phyloP scores from a whole-genome alignment of 805 yeast species.

The Suhomyces vadensis region DNA sequence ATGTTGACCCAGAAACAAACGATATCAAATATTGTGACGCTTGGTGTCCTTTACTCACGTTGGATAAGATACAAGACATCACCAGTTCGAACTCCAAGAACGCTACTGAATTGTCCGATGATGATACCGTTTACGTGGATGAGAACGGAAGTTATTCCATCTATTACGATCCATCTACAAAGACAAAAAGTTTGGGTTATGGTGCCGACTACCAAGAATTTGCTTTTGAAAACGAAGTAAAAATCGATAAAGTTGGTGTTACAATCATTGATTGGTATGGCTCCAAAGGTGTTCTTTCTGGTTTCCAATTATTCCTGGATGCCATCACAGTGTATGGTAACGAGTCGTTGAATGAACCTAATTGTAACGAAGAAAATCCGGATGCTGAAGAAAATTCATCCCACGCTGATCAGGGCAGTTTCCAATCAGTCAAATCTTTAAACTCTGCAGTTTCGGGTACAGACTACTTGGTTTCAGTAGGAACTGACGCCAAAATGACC shows the following conservation, averaged over 20 bases:
- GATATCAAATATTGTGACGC: conserved; percentile 74
- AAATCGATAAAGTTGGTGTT: conserved; percentile 60
- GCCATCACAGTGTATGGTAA: conserved; percentile 70
- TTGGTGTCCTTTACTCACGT: conserved; percentile 71
- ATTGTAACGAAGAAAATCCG: conserved; percentile 46
- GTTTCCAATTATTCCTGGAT: conserved; percentile 68
- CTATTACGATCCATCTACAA: conserved; percentile 36
- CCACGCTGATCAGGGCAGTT: conserved; percentile 28
- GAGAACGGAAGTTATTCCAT: conserved; percentile 36
- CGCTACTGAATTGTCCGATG: conserved; percentile 19
- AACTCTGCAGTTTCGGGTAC: conserved; percentile 25
- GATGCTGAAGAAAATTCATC: conserved; percentile 26
- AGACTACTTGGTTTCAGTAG: conserved; percentile 34
- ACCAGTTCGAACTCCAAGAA: conserved; percentile 25
- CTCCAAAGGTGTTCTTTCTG: conserved; percentile 62
- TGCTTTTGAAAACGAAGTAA: conserved; percentile 69
- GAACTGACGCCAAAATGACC: conserved; percentile 33
- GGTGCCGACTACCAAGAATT: conserved; percentile 72
- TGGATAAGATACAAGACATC: conserved; percentile 32
- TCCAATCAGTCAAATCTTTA: conserved; percentile 26
- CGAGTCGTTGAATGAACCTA: conserved; percentile 65
- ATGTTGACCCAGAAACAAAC: conserved; percentile 71
- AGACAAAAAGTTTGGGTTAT: conserved; percentile 41
- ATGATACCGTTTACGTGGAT: conserved; percentile 33
- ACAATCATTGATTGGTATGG: conserved; percentile 72